Evolutionary conservation across 2,329 filamentous ascomycete species (phyloP), one percentile per base, ranked within the genome.

Genomic region (Cercospora zeae-maydis): DNA sequence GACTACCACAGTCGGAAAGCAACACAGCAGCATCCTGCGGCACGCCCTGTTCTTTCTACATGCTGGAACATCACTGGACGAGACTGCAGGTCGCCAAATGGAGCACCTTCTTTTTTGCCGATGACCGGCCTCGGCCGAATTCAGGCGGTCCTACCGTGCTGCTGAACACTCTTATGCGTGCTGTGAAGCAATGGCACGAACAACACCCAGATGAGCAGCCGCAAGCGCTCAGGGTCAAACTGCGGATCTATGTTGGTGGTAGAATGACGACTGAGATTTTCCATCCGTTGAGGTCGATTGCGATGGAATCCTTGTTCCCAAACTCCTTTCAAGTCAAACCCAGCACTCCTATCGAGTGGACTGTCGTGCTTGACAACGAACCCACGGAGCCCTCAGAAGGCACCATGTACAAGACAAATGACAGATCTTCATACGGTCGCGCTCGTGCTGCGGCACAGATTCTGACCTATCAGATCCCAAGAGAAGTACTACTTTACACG

Each of bases 331-430:
- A 85, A 11, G 75, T 79, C 68, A 70, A 67, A 67, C 69, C 36
- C 67, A 59, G 47, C 61, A 42, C 6, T 69, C 68, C 39, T 67
- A 74, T 66, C 63, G 70, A 49, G 66, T 76, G 74, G 73, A 71
- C 74, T 2, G 63, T 88, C 14, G 75, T 78, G 13, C 71, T 88
- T 11, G 87, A 89, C 73, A 77, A 78, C 0, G 62, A 77, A 30
- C 71, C 78, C 3, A 89, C 83, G 0, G 70, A 74, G 0, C 79
- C 82, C 0, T 82, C 82, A 0, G 82, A 86, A n/a, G 90, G 88
- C 72, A 96, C 93, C 0, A 87, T 88, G 62, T 90, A 90, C 79
- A 98, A 99, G 76, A 98, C 93, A 0, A 95, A 90, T 0, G 80
- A 83, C 53, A 86, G 93, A 13, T 78, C 80, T 9, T 81, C 87